Evolutionary conservation across 345 rosid genomes (phyloP), one percentile per base, ranked within the genome.

Genomic region (Turnera subulata): DNA sequence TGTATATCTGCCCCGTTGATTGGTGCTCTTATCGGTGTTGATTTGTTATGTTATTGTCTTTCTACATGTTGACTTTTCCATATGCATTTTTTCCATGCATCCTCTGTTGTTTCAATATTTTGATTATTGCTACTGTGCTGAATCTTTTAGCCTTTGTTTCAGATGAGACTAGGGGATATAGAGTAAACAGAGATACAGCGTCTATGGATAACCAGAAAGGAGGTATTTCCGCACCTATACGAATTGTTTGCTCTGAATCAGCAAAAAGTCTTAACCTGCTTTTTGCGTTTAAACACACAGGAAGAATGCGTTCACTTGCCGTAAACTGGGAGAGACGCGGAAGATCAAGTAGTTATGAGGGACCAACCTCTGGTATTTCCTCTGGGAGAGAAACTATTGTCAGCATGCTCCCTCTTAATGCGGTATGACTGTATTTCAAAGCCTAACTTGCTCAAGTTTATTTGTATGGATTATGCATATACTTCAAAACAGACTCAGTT

Each of bases 271-370:
- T 66, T 44, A 33, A 66, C 35, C 53, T 12, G 23, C 18, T 29
- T 43, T 66, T 19, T 69, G 35, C 52, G 20, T 24, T 39, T 59
- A 47, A 55, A 54, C 56, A 44, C 61, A 51, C 69, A 91, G 96
- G 96, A 71, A 77, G 84, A 72, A 72, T 73, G 77, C 90, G 76
- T 40, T 50, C 90, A 26, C 75, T 77, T 72, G 73, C 59, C 55
- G 48, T 84, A 47, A 88, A 88, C 68, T 80, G 84, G 83, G 95
- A 82, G 73, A 91, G 75, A 67, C 80, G 86, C 72, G 95, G 88
- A 64, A 75, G 86, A 75, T 68, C 80, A 68, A 64, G 79, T 33
- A 82, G 73, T 69, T 60, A 48, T 25, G 89, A 84, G 45, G 84
- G 84, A 56, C 80, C 78, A 55, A 61, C 72, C 59, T 42, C 83